These are phyloP conservation scores for Ophiostoma tasmaniense DNA, from an alignment of 2,329 filamentous ascomycete species.

Conservation along the genomic window DNA sequence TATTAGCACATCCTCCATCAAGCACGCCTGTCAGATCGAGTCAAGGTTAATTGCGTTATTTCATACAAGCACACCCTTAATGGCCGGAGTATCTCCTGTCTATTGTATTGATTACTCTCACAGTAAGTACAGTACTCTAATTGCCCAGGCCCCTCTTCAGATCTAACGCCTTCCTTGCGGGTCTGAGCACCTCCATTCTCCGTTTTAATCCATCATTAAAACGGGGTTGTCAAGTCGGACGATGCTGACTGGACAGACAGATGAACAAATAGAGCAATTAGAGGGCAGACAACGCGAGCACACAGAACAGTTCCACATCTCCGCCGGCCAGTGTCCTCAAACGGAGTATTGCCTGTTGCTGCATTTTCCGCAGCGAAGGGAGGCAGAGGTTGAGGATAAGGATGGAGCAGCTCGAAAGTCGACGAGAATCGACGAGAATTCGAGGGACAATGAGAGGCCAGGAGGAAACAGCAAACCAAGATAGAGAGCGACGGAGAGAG, in stretches of 20 bases:
- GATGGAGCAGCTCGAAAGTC: background rate
- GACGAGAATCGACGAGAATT: background rate
- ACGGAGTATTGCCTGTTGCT: constrained; percentile 4
- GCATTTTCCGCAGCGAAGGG: background rate
- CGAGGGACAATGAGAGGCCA: background rate
- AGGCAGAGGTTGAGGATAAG: background rate
- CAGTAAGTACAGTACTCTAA: background rate
- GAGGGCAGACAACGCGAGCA: background rate
- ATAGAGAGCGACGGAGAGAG: background rate
- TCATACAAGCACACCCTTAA: background rate
- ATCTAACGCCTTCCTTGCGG: constrained; percentile 4
- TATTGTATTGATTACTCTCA: too few species aligned
- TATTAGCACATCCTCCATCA: background rate
- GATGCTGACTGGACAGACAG: background rate
- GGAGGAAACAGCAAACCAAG: background rate
- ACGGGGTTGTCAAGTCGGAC: constrained; percentile 1
- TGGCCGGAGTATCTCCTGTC: background rate
- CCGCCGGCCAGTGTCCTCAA: background rate
- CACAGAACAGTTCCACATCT: background rate
- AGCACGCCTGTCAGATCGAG: background rate
- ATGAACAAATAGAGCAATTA: background rate
- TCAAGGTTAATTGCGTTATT: background rate
- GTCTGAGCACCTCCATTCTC: background rate
- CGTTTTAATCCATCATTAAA: background rate
- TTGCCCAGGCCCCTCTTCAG: constrained; percentile 1